Percentiles rank a stretch among this genome's conserved stretches.
Conservation (phyloP, 495 filamentous ascomycete genomes). For the Xylaria curta region DNA sequence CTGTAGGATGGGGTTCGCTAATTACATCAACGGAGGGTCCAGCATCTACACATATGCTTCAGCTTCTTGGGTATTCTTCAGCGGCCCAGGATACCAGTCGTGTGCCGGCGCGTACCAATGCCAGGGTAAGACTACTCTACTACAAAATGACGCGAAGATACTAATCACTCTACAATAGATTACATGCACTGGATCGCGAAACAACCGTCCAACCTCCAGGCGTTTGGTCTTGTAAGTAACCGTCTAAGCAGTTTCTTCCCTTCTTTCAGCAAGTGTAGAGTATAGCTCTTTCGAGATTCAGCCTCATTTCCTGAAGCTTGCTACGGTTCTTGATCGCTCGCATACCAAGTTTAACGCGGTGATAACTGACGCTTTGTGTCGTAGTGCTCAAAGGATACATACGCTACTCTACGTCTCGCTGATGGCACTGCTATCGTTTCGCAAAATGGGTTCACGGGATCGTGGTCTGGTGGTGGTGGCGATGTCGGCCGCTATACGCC, state of each 20-base stretch:
- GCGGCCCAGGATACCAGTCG: conserved; percentile 45
- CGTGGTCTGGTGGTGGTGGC: conserved; percentile 56
- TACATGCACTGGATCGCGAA: conserved; percentile 46
- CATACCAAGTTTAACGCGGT: background rate
- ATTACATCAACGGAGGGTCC: conserved; percentile 65
- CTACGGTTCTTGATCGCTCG: background rate
- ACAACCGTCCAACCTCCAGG: conserved; percentile 44
- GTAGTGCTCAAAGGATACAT: conserved; percentile 44
- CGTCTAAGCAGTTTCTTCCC: too few relatives aligned
- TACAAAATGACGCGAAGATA: background rate
- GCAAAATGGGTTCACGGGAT: conserved; percentile 52
- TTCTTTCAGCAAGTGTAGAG: background rate
- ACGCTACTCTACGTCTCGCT: conserved; percentile 35
- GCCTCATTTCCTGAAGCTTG: background rate
- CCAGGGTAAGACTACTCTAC: conserved; percentile 34
- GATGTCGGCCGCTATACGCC: conserved; percentile 56
- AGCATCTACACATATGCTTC: conserved; percentile 64
- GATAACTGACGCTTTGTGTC: background rate
- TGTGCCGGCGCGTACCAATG: conserved; percentile 43
- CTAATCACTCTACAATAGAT: conserved; percentile 27
- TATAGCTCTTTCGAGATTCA: background rate
- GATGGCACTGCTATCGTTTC: conserved; percentile 44
- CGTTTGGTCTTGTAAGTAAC: conserved; percentile 40
- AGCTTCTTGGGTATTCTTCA: conserved; percentile 76
- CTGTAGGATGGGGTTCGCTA: conserved; percentile 62